Evolutionary conservation across 2,329 filamentous ascomycete species (phyloP).

Genomic region (Penicillium sp.): DNA sequence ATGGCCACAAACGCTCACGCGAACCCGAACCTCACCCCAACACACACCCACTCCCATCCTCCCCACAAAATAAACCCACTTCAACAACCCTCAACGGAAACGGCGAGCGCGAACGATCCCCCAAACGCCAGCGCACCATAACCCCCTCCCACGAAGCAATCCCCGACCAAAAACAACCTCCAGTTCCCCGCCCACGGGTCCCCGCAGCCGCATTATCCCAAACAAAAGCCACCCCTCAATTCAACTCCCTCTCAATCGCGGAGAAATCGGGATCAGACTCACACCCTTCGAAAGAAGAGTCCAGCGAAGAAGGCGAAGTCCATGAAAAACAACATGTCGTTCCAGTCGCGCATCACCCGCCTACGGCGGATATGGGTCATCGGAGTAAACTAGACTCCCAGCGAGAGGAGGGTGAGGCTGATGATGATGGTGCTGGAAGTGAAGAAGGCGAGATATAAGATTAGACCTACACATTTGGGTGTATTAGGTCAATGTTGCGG

Average conservation of each 20-base stretch:
- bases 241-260: background rate
- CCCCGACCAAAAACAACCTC: constrained; percentile 4
- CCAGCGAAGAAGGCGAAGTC: constrained; percentile 23
- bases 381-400: background rate
- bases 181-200: constrained; percentile 16
- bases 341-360: background rate
- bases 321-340: constrained; percentile 10
- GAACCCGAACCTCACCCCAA: constrained; percentile 30
- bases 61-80: constrained; percentile 3
- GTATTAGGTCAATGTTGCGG: too few species aligned
- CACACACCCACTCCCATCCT: constrained; percentile 5
- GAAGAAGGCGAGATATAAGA: constrained; percentile 44
- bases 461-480: background rate
- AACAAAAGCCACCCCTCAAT: background rate
- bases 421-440: constrained; percentile 40
- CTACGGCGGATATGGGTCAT: background rate
- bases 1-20: constrained; percentile 42
- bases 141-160: constrained; percentile 16
- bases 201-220: constrained; percentile 14
- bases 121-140: constrained; percentile 38
- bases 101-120: constrained; percentile 29
- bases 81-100: constrained; percentile 26
- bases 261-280: background rate
- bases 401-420: constrained; percentile 9
- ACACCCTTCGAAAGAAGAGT: constrained; percentile 6